Evolutionary conservation across 1,284 basidiomycete species (phyloP), one percentile per base, ranked within the genome.

Genomic region (Irpex lacteus): DNA sequence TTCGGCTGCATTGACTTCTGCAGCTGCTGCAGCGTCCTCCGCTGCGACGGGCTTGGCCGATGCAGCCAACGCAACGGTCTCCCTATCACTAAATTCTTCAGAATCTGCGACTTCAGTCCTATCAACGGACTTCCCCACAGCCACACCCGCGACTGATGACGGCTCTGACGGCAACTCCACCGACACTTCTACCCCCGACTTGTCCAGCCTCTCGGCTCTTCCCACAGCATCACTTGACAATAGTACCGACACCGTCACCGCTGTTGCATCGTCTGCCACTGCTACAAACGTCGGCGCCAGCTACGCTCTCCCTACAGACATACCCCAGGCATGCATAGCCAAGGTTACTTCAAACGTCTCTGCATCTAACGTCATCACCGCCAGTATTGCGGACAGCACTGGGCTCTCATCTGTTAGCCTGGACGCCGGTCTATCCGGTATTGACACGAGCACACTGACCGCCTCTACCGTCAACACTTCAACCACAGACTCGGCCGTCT

Each of bases 311-410:
- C 67, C 67, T 11, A 56, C 54, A 13, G 60, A 54, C 4, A 62
- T 65, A 7, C 67, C 67, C 2, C 57, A 66, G 5, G 67, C 67
- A 38, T 68, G 67, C 40, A 38, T 65, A 13, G 65, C 64, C 1
- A 52, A 63, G 11, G 55, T 7, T 4, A n/a, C 32, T n/a, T 47
- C 55, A 53, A 56, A 56, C 21, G 11, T 58, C n/a, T 59, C 58
- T 13, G 34, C 58, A 8, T 59, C 58, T 7, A 44, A 36, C 40
- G 55, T 56, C 36, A 49, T 37, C 15, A 60, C 59, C 47, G 59
- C 59, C 21, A 56, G 54, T 36, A 15, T 60, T 18, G 15, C 59
- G 34, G 49, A 50, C n/a, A 50, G 59, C 47, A 60, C 59, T 11
- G 44, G 13, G 13, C 19, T 49, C 8, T 59, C 58, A 9, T 34